Conservation (phyloP, 768 basidiomycete genomes). For the Cystobasidium ongulense region DNA sequence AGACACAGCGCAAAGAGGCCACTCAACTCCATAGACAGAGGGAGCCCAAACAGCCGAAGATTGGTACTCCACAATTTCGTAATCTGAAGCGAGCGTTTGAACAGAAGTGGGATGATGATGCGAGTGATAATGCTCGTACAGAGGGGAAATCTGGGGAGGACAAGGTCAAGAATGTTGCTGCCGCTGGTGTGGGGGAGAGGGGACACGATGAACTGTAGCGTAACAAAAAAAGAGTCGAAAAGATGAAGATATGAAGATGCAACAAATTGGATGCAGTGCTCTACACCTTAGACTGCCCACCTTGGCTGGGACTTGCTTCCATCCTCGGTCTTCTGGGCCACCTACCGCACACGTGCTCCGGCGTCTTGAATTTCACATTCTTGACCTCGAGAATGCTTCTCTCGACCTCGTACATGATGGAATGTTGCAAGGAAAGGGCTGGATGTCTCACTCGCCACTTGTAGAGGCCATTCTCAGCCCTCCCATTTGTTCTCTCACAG, state of each 20-base stretch:
- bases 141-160: not conserved
- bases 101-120: conserved; percentile 14
- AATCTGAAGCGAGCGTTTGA: conserved; percentile 17
- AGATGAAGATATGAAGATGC: not conserved
- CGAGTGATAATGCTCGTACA: not conserved
- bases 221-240: not conserved
- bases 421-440: not conserved
- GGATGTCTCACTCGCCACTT: not conserved
- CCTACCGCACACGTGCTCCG: not conserved
- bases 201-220: conserved; percentile 1
- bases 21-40: not conserved
- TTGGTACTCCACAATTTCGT: conserved; percentile 14
- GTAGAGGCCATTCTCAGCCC: not conserved
- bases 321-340: not conserved
- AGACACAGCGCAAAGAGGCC: not conserved
- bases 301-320: not conserved
- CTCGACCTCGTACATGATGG: not conserved
- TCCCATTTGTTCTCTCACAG: not conserved
- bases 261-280: not conserved
- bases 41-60: not conserved
- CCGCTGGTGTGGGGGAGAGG: not conserved
- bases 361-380: not conserved
- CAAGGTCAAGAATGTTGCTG: not conserved
- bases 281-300: not conserved
- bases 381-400: not conserved